Percentiles rank a stretch among this genome's conserved stretches.
Conservation (phyloP, 768 basidiomycete genomes). For the Lepiota brunneoincarnata region DNA sequence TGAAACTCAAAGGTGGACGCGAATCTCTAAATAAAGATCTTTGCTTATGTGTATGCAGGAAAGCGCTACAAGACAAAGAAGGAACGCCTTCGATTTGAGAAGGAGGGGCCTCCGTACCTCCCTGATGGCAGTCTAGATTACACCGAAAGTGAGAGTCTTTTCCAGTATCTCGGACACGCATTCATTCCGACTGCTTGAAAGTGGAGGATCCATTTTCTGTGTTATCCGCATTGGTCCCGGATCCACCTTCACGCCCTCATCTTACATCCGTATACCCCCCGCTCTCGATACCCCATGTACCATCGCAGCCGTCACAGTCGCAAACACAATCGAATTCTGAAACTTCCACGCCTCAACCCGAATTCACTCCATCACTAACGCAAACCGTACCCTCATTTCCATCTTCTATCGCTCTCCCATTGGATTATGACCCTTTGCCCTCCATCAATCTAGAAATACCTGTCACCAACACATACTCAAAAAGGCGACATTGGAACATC, state of each 20-base stretch:
- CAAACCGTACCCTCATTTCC: slow-evolving; percentile 24
- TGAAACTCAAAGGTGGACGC: slow-evolving; percentile 69
- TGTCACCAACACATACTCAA: slow-evolving; percentile 18
- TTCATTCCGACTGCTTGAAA: slow-evolving; percentile 23
- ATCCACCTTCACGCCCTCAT: slow-evolving; percentile 50
- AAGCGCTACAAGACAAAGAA: slow-evolving; percentile 82
- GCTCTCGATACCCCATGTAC: slow-evolving; percentile 21
- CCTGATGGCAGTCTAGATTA: slow-evolving; percentile 84
- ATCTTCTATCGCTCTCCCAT: slow-evolving; percentile 23
- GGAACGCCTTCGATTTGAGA: slow-evolving; percentile 74
- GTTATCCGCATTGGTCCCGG: slow-evolving; percentile 60
- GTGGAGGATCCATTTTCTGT: slow-evolving; percentile 81
- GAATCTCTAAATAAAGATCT: background rate
- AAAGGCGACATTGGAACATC: slow-evolving; percentile 62
- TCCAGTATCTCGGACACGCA: background rate
- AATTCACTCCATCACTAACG: slow-evolving; percentile 22
- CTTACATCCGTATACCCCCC: slow-evolving; percentile 58
- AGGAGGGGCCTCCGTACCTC: slow-evolving; percentile 65
- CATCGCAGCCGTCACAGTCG: slow-evolving; percentile 14
- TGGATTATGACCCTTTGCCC: slow-evolving; percentile 20
- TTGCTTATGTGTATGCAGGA: slow-evolving; percentile 34
- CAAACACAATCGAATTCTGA: slow-evolving; percentile 12
- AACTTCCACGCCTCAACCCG: slow-evolving; percentile 17
- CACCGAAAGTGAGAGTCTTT: slow-evolving; percentile 50
- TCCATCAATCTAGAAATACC: slow-evolving; percentile 16